Base-by-base conservation (phyloP, 2,329 filamentous ascomycete species). In the Coniella vitis region DNA sequence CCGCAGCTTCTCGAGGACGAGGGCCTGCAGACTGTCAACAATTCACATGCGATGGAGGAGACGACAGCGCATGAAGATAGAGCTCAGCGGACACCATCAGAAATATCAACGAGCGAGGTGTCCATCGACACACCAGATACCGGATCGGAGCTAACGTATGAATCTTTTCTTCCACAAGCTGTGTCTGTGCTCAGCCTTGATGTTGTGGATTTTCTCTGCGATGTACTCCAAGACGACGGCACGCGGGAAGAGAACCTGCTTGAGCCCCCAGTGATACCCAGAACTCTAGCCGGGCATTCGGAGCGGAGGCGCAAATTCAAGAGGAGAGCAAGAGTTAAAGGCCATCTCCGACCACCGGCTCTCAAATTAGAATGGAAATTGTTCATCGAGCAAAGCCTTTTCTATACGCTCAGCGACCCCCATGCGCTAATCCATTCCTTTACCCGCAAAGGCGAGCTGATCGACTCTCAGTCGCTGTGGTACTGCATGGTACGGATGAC, bases 351-450 rank as follows among this genome's bases (percentile, higher is more conserved):
- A 40, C 53, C 64, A 3, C 56, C 61, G 1, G 56, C 63, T 43
- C 53, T 73, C 21, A 68, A 63, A 47, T 59, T 66, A 12, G 69
- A 78, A 51, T 85, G 81, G 78, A 77, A 73, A 54, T 59, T 70
- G 1, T 86, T 86, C 56, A 72, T 78, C 29, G 76, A 83, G 54
- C 83, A 86, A 58, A 79, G 76, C 43, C 65, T 86, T 7, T 86
- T 84, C 60, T 76, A 76, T 55, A 74, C 83, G 7, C 68, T 86
- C 41, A 80, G 78, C 55, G 73, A 79, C 42, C 77, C 80, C 1
- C 68, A 69, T 13, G 68, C 74, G 4, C 63, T 80, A 8, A 63
- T 83, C 22, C 65, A 64, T 34, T 84, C 81, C 0, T 86, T 86
- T 54, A 75, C 73, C 1, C 62, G 65, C 38, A 67, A 75, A 10